Conservation (phyloP, 1,284 basidiomycete species). For the Heliocybe sulcata region DNA sequence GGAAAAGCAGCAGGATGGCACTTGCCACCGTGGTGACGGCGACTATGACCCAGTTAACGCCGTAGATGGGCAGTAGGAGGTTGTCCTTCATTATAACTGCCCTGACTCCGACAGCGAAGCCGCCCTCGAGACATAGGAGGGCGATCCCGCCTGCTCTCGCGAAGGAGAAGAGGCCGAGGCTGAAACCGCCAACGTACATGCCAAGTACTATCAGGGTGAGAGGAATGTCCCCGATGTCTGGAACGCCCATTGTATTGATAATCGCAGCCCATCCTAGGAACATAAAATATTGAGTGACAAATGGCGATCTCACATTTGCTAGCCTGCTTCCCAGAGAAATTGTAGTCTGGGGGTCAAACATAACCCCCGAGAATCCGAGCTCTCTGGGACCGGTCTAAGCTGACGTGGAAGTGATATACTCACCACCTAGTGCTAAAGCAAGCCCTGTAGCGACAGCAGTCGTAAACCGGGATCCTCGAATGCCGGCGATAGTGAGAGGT, state of each 20-base stretch:
- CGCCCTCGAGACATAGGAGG: constrained; percentile 40
- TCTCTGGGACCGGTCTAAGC: not conserved
- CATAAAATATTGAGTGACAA: constrained; percentile 4
- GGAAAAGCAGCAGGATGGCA: constrained; percentile 32
- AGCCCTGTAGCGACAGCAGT: constrained; percentile 46
- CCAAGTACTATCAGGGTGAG: constrained; percentile 40
- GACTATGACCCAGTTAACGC: constrained; percentile 48
- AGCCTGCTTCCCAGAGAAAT: too few relatives aligned
- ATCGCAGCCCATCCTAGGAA: constrained; percentile 51
- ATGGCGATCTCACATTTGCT: too few relatives aligned
- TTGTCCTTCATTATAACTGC: constrained; percentile 40
- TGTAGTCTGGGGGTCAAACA: too few relatives aligned
- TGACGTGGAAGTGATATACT: constrained; percentile 13
- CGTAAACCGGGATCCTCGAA: constrained; percentile 47
- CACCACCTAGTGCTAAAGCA: constrained; percentile 40
- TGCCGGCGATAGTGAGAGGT: constrained; percentile 47
- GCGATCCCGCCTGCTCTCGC: constrained; percentile 38
- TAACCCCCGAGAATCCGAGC: not conserved
- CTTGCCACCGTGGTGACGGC: constrained; percentile 32
- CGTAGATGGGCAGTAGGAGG: constrained; percentile 35
- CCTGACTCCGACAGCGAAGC: constrained; percentile 50
- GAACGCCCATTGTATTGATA: constrained; percentile 42
- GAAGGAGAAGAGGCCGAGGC: constrained; percentile 43
- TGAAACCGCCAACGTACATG: constrained; percentile 42
- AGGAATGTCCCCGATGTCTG: constrained; percentile 42